Percentiles rank a stretch among this genome's conserved stretches.
Evolutionary conservation across 2,329 filamentous ascomycete species (phyloP).

Genomic region (Pleoardoris graminearum): DNA sequence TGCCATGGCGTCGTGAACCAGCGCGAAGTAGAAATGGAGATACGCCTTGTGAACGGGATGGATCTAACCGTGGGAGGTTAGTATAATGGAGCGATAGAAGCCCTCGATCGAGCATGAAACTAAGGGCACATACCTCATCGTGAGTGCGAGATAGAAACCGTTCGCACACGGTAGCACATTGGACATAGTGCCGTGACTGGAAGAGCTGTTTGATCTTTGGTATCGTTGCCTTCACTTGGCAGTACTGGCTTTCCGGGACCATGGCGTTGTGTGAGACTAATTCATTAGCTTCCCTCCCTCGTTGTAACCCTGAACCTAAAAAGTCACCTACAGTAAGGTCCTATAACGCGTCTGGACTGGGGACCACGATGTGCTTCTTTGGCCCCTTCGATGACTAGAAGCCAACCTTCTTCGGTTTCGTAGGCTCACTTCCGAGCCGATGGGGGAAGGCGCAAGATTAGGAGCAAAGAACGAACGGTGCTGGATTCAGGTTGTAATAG

Average conservation of each 20-base stretch:
- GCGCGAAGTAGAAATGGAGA: slow-evolving; percentile 44
- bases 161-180: slow-evolving; percentile 37
- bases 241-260: slow-evolving; percentile 20
- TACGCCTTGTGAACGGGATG: slow-evolving; percentile 42
- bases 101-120: not conserved
- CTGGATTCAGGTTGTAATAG: not conserved
- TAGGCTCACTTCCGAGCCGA: not conserved
- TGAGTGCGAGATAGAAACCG: slow-evolving; percentile 27
- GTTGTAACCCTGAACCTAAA: no score
- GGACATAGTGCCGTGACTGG: slow-evolving; percentile 40
- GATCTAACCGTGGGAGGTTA: slow-evolving; percentile 24
- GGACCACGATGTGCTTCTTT: not conserved
- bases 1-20: slow-evolving; percentile 44
- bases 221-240: slow-evolving; percentile 29
- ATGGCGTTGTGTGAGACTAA: slow-evolving; percentile 13
- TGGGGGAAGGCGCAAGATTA: not conserved
- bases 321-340: no score
- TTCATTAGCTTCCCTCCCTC: no score
- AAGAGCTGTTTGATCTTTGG: slow-evolving; percentile 38
- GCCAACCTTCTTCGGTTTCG: not conserved
- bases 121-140: slow-evolving; percentile 22
- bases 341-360: no score
- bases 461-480: not conserved
- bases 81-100: not conserved
- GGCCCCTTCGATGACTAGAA: not conserved